Conservation (phyloP, 2,329 filamentous ascomycete genomes). For the Pestalotiopsis sp. region DNA sequence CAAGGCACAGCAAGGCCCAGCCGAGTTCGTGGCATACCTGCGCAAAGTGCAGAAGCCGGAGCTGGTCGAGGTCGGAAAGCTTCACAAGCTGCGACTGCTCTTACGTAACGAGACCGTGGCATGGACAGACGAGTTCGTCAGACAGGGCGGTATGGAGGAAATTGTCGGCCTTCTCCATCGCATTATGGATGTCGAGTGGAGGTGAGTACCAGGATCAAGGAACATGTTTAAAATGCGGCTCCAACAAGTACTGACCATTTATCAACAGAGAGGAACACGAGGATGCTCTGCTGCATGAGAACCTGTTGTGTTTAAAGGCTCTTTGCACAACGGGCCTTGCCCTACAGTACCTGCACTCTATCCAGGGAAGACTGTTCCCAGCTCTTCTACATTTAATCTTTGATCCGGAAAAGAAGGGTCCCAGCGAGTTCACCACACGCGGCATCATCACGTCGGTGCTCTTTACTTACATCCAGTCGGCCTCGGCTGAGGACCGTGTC, state of each 20-base stretch:
- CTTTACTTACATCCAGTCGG: slow-evolving; percentile 82
- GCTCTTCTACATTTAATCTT: slow-evolving; percentile 88
- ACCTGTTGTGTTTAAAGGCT: slow-evolving; percentile 89
- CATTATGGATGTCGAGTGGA: slow-evolving; percentile 97
- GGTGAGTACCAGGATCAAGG: slow-evolving; percentile 55
- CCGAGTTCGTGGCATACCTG: slow-evolving; percentile 86
- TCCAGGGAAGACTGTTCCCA: slow-evolving; percentile 82
- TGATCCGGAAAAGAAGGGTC: slow-evolving; percentile 96
- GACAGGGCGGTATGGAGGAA: slow-evolving; percentile 88
- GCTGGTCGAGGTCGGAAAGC: slow-evolving; percentile 86
- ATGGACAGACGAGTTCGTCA: slow-evolving; percentile 93
- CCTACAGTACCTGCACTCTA: slow-evolving; percentile 77
- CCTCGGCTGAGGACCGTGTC: slow-evolving; percentile 63
- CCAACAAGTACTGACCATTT: neutral
- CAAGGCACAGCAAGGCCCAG: slow-evolving; percentile 74
- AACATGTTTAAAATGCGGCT: neutral
- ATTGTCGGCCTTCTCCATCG: slow-evolving; percentile 84
- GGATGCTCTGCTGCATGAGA: slow-evolving; percentile 89
- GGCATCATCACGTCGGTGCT: slow-evolving; percentile 87
- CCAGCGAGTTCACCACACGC: slow-evolving; percentile 93
- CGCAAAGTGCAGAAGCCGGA: slow-evolving; percentile 81
- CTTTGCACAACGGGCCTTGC: slow-evolving; percentile 90
- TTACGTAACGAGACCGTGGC: slow-evolving; percentile 93
- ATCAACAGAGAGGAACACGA: slow-evolving; percentile 84
- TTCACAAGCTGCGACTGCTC: slow-evolving; percentile 89